Percentiles rank a stretch among this genome's conserved stretches.
Conservation (phyloP, 495 filamentous ascomycete genomes). For the Apiosordaria backusii region DNA sequence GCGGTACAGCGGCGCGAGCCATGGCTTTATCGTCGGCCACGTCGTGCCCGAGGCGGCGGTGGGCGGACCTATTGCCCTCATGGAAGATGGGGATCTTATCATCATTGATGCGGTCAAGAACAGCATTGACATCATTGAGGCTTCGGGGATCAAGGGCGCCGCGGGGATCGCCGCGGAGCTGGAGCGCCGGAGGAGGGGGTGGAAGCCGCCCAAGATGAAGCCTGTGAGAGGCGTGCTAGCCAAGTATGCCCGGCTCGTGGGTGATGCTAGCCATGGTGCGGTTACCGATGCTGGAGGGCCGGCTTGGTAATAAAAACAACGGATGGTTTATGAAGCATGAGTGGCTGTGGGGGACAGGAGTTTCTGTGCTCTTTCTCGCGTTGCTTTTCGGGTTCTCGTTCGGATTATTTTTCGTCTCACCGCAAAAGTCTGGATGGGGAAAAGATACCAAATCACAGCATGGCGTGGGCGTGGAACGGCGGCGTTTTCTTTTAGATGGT, state of each 20-base stretch:
- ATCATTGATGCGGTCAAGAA: conserved; percentile 85
- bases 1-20: conserved; percentile 82
- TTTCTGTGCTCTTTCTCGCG: not conserved
- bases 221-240: conserved; percentile 86
- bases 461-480: not conserved
- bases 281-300: conserved; percentile 44
- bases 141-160: conserved; percentile 9
- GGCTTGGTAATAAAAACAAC: conserved; percentile 26
- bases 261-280: conserved; percentile 54
- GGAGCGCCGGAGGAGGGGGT: conserved; percentile 58
- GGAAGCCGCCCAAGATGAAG: conserved; percentile 67
- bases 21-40: conserved; percentile 95
- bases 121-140: conserved; percentile 62
- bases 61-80: conserved; percentile 78
- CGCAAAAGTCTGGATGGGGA: not conserved
- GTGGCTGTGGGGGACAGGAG: not conserved
- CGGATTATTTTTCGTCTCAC: not conserved
- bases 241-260: conserved; percentile 72
- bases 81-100: conserved; percentile 76
- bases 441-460: not conserved
- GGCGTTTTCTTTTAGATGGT: not conserved
- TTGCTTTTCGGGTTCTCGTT: not conserved
- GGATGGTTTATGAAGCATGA: not conserved
- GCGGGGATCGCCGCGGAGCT: conserved; percentile 61
- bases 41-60: conserved; percentile 86